A percentile compares a stretch with the other conserved stretches of the same genome.
These are phyloP conservation scores for Bullera alba DNA, from an alignment of 768 basidiomycete genomes.

Conservation along the genomic window DNA sequence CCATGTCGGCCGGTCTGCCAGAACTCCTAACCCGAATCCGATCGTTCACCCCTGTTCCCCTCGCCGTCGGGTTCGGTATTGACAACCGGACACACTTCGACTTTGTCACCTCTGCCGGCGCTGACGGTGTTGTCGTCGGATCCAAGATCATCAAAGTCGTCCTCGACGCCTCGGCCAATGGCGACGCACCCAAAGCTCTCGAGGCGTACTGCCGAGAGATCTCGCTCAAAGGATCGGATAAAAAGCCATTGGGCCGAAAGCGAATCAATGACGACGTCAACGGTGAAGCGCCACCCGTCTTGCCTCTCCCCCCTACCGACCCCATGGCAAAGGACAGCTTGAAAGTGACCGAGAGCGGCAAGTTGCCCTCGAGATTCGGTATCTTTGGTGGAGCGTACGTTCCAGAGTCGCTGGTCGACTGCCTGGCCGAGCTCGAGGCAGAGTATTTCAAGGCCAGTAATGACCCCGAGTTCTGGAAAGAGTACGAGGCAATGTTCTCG, in stretches of 20 bases:
- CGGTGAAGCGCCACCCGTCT: slow-evolving; percentile 25
- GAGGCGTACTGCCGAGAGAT: slow-evolving; percentile 65
- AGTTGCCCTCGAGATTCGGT: slow-evolving; percentile 77
- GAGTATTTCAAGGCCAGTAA: slow-evolving; percentile 79
- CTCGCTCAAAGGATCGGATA: slow-evolving; percentile 49
- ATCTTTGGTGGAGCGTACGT: slow-evolving; percentile 97
- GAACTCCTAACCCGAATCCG: slow-evolving; percentile 78
- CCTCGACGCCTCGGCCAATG: slow-evolving; percentile 54
- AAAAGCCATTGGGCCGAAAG: slow-evolving; percentile 18
- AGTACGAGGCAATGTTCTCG: slow-evolving; percentile 75
- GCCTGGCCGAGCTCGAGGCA: slow-evolving; percentile 75
- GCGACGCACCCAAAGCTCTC: slow-evolving; percentile 31
- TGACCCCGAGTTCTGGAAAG: slow-evolving; percentile 87
- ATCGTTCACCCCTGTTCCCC: slow-evolving; percentile 66
- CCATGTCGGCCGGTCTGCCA: slow-evolving; percentile 69
- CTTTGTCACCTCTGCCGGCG: slow-evolving; percentile 73
- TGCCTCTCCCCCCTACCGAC: slow-evolving; percentile 30
- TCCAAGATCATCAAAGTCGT: slow-evolving; percentile 76
- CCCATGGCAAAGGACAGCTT: slow-evolving; percentile 25
- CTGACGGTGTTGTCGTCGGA: slow-evolving; percentile 91
- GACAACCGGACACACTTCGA: slow-evolving; percentile 85
- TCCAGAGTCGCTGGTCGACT: slow-evolving; percentile 91
- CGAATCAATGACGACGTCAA: slow-evolving; percentile 29
- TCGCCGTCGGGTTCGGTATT: slow-evolving; percentile 96
- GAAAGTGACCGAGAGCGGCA: slow-evolving; percentile 24